Conservation (phyloP, 2,329 filamentous ascomycete species). For the Paraphoma sp. region DNA sequence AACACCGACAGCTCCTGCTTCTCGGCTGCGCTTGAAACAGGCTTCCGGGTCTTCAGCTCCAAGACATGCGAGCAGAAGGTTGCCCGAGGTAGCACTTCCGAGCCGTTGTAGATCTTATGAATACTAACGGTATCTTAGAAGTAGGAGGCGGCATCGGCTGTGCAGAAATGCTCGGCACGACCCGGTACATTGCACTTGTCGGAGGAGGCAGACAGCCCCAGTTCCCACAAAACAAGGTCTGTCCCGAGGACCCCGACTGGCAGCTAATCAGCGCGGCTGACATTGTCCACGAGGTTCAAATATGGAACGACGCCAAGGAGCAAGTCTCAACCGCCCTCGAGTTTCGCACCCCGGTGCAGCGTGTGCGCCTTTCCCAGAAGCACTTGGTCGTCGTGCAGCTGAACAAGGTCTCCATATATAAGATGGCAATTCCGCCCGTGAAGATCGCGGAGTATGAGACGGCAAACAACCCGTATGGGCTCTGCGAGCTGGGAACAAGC, state of each 20-base stretch:
- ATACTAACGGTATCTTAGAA: constrained; percentile 18
- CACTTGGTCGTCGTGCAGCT: constrained; percentile 82
- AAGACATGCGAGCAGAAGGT: constrained; percentile 37
- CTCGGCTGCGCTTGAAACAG: constrained; percentile 82
- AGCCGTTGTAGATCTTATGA: too few relatives aligned
- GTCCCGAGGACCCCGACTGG: constrained; percentile 34
- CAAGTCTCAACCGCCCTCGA: constrained; percentile 78
- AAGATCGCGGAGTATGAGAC: constrained; percentile 82
- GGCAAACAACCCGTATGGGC: constrained; percentile 79
- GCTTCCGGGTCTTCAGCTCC: constrained; percentile 66
- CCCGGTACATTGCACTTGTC: constrained; percentile 87
- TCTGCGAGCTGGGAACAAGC: constrained; percentile 78
- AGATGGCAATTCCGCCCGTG: constrained; percentile 74
- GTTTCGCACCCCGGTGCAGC: constrained; percentile 79
- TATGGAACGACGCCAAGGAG: constrained; percentile 88
- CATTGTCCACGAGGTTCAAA: constrained; percentile 66
- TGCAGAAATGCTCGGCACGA: constrained; percentile 84
- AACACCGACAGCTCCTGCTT: constrained; percentile 87
- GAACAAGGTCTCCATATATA: constrained; percentile 82
- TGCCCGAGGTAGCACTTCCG: constrained; percentile 31
- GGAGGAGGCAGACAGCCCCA: constrained; percentile 86
- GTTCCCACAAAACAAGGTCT: constrained; percentile 83
- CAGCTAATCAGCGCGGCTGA: constrained; percentile 33
- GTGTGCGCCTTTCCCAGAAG: constrained; percentile 76
- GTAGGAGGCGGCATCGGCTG: constrained; percentile 74